phyloP scores from a whole-genome alignment of 768 basidiomycete species.

The Agaricus sinodeliciosus region DNA sequence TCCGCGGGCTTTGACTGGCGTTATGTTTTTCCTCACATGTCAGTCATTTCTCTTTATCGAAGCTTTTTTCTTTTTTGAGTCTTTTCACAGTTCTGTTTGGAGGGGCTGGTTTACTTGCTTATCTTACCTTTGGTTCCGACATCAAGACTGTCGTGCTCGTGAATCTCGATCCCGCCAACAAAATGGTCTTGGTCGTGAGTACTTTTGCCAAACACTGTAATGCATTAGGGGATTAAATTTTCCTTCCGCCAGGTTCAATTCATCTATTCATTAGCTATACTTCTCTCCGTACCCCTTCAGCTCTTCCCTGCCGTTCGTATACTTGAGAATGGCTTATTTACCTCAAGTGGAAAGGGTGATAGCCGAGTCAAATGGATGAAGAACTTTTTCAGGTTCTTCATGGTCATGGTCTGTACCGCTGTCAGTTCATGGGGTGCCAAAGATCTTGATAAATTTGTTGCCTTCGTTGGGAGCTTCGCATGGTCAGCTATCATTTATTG shows the following conservation, averaged over 20 bases:
- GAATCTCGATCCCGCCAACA: conserved; percentile 79
- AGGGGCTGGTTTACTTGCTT: conserved; percentile 81
- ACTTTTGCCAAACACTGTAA: conserved; percentile 13
- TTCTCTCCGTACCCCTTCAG: conserved; percentile 88
- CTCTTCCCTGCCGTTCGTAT: conserved; percentile 98
- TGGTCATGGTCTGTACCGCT: conserved; percentile 75
- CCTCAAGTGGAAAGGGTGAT: conserved; percentile 78
- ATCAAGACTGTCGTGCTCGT: conserved; percentile 93
- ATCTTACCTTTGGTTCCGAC: conserved; percentile 80
- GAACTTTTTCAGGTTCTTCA: conserved; percentile 76
- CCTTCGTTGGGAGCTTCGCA: conserved; percentile 89
- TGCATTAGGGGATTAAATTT: background rate
- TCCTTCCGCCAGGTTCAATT: conserved; percentile 55
- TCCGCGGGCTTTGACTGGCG: conserved; percentile 78
- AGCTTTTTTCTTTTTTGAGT: background rate
- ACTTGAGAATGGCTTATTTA: conserved; percentile 92
- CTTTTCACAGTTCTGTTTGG: conserved; percentile 64
- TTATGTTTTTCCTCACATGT: conserved; percentile 85
- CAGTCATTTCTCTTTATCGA: conserved; percentile 16
- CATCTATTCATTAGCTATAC: conserved; percentile 87
- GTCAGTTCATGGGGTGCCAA: conserved; percentile 78
- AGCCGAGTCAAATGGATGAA: conserved; percentile 90
- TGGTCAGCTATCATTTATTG: conserved; percentile 51
- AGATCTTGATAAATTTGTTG: conserved; percentile 94
- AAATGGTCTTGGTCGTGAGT: conserved; percentile 81